Evolutionary conservation across 352 stramenopile genomes (phyloP).

Genomic region (Phytophthora sansomeana): DNA sequence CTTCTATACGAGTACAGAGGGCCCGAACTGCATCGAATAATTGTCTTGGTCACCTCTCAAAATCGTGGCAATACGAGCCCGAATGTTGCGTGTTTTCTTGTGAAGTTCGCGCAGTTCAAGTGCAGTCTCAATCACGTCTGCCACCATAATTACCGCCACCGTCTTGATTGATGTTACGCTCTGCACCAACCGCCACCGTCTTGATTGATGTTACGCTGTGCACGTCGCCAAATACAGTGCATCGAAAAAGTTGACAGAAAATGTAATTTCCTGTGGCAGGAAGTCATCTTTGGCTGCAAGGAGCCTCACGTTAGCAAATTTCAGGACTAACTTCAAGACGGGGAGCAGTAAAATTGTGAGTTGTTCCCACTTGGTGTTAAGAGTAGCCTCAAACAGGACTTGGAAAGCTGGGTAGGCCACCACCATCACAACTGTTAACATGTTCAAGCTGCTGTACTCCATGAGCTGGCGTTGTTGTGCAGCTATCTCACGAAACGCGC

Average conservation of each 20-base stretch:
- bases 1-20: background rate
- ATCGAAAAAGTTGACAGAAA: background rate
- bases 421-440: background rate
- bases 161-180: background rate
- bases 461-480: background rate
- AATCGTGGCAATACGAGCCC: background rate
- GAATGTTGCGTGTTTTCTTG: background rate
- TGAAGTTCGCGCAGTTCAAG: background rate
- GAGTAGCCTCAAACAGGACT: background rate
- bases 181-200: background rate
- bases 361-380: background rate
- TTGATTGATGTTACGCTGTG: background rate
- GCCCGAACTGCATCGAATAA: background rate
- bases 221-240: background rate
- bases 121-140: background rate
- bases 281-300: constrained; percentile 1
- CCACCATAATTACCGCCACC: background rate
- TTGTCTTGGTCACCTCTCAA: background rate
- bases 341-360: background rate
- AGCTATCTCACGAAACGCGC: background rate
- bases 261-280: background rate
- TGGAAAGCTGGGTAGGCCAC: background rate
- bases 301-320: background rate
- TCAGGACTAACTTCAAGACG: background rate
- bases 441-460: background rate